Conservation (phyloP, 371 early-diverging fungal species). For the Globomyces sp. region DNA sequence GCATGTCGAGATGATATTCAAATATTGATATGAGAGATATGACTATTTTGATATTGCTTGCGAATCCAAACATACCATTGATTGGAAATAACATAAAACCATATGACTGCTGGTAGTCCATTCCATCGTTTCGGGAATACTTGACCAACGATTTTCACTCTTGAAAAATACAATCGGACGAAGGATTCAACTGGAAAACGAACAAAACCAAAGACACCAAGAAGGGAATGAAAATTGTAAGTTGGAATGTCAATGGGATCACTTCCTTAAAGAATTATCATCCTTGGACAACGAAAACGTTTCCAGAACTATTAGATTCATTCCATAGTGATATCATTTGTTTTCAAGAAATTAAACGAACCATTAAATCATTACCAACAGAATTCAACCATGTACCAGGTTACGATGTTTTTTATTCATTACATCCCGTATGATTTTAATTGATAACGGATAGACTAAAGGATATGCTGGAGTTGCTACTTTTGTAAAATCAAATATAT, state of each 20-base stretch:
- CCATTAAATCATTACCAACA: background rate
- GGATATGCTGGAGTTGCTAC: slow-evolving; percentile 81
- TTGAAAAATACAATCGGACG: no score
- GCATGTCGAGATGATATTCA: no score
- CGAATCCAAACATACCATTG: no score
- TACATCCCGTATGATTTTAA: background rate
- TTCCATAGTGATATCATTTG: slow-evolving; percentile 2
- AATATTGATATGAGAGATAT: no score
- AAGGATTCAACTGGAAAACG: no score
- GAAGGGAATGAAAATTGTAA: slow-evolving; percentile 2
- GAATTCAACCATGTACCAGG: slow-evolving; percentile 1
- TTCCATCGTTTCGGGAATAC: no score
- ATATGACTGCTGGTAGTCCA: no score
- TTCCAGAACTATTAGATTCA: background rate
- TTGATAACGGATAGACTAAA: slow-evolving; percentile 31
- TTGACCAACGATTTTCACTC: no score
- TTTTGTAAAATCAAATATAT: slow-evolving; percentile 52
- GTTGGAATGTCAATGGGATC: slow-evolving; percentile 14
- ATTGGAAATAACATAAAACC: no score
- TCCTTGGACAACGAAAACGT: background rate
- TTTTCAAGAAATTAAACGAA: slow-evolving; percentile 7
- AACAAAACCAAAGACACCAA: no score
- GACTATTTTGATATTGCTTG: no score
- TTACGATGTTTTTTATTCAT: slow-evolving; percentile 8
- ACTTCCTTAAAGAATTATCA: background rate